Base-by-base conservation (phyloP, 176 grass and related monocot species). In the Oryza glumipatula region DNA sequence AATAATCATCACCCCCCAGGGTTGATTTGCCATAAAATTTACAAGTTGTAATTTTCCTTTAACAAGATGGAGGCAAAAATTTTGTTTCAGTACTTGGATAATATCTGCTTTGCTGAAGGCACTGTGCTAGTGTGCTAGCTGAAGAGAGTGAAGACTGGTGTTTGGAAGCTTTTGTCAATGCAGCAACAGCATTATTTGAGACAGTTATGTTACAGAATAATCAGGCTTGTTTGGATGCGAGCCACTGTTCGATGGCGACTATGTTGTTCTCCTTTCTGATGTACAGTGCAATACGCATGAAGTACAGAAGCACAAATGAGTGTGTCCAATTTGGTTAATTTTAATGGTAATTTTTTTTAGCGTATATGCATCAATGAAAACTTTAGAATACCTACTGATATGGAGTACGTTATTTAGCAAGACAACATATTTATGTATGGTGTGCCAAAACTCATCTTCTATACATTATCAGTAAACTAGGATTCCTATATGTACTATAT, bases 201-300 rank as follows among this genome's bases (percentile, higher is more conserved):
- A 54, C n/a, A 68, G 82, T 65, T 54, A 84, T 39, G 63, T 49
- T 84, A 76, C 82, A 66, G 75, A 67, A 63, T 33, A 84, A 67
- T 33, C 10, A 68, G 65, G 26, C 73, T 21, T 28, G 11, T 69
- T 69, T 58, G 82, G 73, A 84, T 48, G 47, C 68, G 33, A 44
- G 73, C 35, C 47, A 44, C 47, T 35, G 22, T 51, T 56, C 39
- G 73, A 77, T 68, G 33, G 45, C 65, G 46, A 54, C 63, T 39
- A n/a, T 47, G 15, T 15, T 76, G 39, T 8, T 12, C 36, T 38
- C 36, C 36, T 38, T 38, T 38, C 36, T 38, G 36, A 38, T 38
- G 6, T 38, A 38, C 58, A 66, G 17, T 24, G 70, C 13, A 46
- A 74, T 16, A 16, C 24, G 21, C 56, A 65, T 16, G 70, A 48